Evolutionary conservation across 345 rosid genomes (phyloP).

Genomic region (Salix exigua): DNA sequence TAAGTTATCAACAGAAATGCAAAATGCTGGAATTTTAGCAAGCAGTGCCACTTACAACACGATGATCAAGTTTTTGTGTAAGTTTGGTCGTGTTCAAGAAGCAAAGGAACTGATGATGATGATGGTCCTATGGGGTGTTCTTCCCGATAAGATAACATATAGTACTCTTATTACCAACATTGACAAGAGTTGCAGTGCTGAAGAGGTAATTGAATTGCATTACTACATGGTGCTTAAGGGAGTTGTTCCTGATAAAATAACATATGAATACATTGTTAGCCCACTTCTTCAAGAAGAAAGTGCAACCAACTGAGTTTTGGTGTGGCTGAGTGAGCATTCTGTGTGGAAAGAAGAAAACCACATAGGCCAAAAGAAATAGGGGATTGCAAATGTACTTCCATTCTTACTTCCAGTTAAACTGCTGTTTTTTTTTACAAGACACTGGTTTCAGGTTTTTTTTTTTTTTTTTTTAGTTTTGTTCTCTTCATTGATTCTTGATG

Average conservation of each 20-base stretch:
- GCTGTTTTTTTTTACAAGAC: no score
- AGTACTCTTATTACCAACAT: constrained; percentile 43
- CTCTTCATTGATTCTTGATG: no score
- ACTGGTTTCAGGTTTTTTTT: no score
- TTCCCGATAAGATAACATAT: constrained; percentile 52
- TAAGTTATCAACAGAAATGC: constrained; percentile 32
- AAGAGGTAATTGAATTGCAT: constrained; percentile 56
- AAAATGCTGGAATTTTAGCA: constrained; percentile 24
- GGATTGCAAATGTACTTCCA: no score
- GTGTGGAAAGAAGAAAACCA: neutral
- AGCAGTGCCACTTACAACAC: constrained; percentile 48
- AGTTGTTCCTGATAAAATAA: constrained; percentile 43
- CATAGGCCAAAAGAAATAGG: no score
- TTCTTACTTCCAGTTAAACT: no score
- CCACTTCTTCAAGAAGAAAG: constrained; percentile 39
- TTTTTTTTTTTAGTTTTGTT: no score
- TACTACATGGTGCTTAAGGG: constrained; percentile 58
- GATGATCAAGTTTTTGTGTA: constrained; percentile 52
- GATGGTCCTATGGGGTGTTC: constrained; percentile 38
- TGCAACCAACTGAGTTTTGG: constrained; percentile 7
- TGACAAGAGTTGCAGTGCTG: constrained; percentile 32
- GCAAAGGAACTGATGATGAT: constrained; percentile 43
- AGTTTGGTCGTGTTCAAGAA: constrained; percentile 44
- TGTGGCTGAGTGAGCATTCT: neutral
- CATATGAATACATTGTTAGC: constrained; percentile 29